Evolutionary conservation across 2,329 filamentous ascomycete species (phyloP), one percentile per base, ranked within the genome.

Genomic region (Fusarium avenaceum): DNA sequence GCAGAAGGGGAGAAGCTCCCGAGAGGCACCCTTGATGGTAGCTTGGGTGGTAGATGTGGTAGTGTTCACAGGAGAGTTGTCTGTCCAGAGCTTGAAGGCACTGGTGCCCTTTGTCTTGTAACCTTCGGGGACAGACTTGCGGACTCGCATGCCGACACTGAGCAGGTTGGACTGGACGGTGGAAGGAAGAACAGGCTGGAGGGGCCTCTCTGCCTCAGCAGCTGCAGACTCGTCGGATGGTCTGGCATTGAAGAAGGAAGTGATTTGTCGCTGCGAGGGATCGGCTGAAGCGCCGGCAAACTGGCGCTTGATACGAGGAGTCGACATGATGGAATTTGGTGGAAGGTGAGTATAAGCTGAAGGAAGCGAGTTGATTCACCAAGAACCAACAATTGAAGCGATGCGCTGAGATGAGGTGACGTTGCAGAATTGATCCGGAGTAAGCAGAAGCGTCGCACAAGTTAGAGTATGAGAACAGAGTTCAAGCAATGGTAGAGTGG

Each of bases 91-190:
- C 46, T 84, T 80, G 74, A 87, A 88, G 48, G 75, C 78, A 69
- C 80, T 82, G 63, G 83, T 81, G 52, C 76, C 73, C 67, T 77
- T 78, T 3, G 92, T 97, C 82, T 97, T 96, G 85, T 97, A 97
- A 62, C 95, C 95, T 77, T 97, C 94, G 1, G 93, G 91, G 9
- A 98, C 92, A 13, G 92, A 92, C 82, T 98, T 98, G 76, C 95
- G 91, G 50, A 98, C 87, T 24, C 95, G 90, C 94, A 97, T 97
- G 74, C 95, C 95, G 68, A 98, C 95, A 73, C 87, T 92, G 42
- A 97, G 84, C n/a, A 98, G 89, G 65, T 92, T 92, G 35, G 94
- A 86, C 79, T 97, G 93, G 32, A 96, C 85, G 9, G 84, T 84
- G 24, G 85, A 79, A 2, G 92, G 89, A 15, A 94, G 83, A 6